Evolutionary conservation across 495 filamentous ascomycete genomes (phyloP).

Genomic region (Lichenothelia convexa): DNA sequence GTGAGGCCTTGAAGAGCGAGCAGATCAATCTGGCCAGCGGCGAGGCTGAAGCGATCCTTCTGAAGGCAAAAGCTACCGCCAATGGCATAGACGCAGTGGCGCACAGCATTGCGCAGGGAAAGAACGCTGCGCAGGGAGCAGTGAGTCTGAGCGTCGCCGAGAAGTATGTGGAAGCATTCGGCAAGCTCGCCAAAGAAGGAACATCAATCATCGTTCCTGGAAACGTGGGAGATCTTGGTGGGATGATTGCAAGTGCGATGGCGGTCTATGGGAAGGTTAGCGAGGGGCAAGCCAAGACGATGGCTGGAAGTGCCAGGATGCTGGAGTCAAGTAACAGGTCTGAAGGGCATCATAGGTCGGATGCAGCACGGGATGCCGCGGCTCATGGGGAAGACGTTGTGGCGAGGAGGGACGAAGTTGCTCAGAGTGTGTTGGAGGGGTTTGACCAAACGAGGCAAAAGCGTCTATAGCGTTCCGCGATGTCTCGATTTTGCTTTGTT

Average conservation of each 20-base stretch:
- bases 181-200: constrained; percentile 75
- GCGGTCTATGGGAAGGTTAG: constrained; percentile 90
- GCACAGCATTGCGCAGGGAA: constrained; percentile 44
- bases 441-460: constrained; percentile 12
- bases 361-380: constrained; percentile 8
- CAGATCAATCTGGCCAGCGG: constrained; percentile 80
- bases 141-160: constrained; percentile 78
- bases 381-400: no score
- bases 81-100: constrained; percentile 75
- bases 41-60: constrained; percentile 80
- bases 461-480: no score
- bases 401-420: constrained; percentile 12
- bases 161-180: constrained; percentile 95
- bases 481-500: no score
- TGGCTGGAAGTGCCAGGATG: constrained; percentile 38
- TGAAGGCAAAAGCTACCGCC: constrained; percentile 76
- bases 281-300: constrained; percentile 54
- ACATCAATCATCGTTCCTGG: constrained; percentile 90
- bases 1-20: constrained; percentile 77
- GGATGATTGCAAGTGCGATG: constrained; percentile 94
- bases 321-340: constrained; percentile 1
- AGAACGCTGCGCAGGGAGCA: constrained; percentile 59
- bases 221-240: constrained; percentile 89
- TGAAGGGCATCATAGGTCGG: constrained; percentile 3
- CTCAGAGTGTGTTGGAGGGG: constrained; percentile 12